phyloP scores from a whole-genome alignment of 306 rosid species.

The Biancaea sappan region DNA sequence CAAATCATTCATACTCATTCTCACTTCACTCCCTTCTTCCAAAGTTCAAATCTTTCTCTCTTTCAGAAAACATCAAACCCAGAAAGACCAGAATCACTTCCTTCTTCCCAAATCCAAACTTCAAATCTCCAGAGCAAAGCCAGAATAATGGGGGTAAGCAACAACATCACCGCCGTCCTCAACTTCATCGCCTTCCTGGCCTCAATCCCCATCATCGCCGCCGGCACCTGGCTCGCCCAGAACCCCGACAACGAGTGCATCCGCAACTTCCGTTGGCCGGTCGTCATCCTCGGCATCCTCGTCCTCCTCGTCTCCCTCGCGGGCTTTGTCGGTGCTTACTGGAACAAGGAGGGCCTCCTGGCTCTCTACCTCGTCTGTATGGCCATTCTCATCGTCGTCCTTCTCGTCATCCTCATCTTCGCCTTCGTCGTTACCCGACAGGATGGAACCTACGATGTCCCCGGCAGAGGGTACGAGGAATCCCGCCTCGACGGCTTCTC shows the following conservation, averaged over 20 bases:
- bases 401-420: slow-evolving; percentile 61
- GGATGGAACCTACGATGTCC: slow-evolving; percentile 59
- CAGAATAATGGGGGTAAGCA: slow-evolving; percentile 68
- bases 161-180: slow-evolving; percentile 61
- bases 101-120: neutral
- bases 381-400: slow-evolving; percentile 64
- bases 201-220: slow-evolving; percentile 64
- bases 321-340: slow-evolving; percentile 76
- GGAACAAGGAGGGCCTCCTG: slow-evolving; percentile 64
- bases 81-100: too few relatives aligned
- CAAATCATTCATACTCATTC: too few relatives aligned
- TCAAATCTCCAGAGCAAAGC: neutral
- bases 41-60: too few relatives aligned
- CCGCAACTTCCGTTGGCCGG: slow-evolving; percentile 73
- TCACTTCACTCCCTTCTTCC: neutral
- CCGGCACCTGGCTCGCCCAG: slow-evolving; percentile 81
- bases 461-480: slow-evolving; percentile 56
- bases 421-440: slow-evolving; percentile 70
- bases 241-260: slow-evolving; percentile 82
- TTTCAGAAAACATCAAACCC: too few relatives aligned
- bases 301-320: slow-evolving; percentile 62
- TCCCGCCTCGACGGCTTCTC: slow-evolving; percentile 69
- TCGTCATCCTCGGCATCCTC: slow-evolving; percentile 62
- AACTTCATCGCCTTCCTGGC: slow-evolving; percentile 72
- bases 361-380: slow-evolving; percentile 72